Conservation (phyloP, 2,329 filamentous ascomycete genomes). For the Aspergillus carbonarius region DNA sequence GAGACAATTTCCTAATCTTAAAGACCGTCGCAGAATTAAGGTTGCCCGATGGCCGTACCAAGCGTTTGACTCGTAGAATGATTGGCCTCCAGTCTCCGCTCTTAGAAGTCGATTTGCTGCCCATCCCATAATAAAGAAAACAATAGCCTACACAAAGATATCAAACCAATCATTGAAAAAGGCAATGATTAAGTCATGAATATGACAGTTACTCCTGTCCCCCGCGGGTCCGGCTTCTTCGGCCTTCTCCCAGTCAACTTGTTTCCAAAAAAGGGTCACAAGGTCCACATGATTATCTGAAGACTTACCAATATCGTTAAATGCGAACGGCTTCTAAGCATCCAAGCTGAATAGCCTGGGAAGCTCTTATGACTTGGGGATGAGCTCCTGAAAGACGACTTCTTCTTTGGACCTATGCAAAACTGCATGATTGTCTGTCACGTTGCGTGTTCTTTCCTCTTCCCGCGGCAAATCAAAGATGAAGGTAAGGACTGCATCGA, state of each 20-base stretch:
- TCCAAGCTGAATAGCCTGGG: slow-evolving; percentile 17
- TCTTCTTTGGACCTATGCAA: slow-evolving; percentile 29
- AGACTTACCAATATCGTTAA: slow-evolving; percentile 17
- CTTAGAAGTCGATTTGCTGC: too few relatives aligned
- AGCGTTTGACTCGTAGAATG: too few relatives aligned
- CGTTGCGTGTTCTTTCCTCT: slow-evolving; percentile 36
- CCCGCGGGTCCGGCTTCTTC: slow-evolving; percentile 21
- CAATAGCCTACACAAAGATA: too few relatives aligned
- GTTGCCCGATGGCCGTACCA: not conserved
- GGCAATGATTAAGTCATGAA: not conserved
- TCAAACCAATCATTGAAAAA: too few relatives aligned
- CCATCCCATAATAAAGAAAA: too few relatives aligned
- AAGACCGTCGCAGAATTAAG: too few relatives aligned
- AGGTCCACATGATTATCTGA: slow-evolving; percentile 16
- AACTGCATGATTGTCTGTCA: slow-evolving; percentile 35
- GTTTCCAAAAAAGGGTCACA: slow-evolving; percentile 16
- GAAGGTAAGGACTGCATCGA: slow-evolving; percentile 26
- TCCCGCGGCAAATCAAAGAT: slow-evolving; percentile 25
- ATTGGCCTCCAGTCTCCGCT: too few relatives aligned
- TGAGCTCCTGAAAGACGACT: slow-evolving; percentile 28
- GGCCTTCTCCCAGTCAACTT: slow-evolving; percentile 18
- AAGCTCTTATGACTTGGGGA: slow-evolving; percentile 28
- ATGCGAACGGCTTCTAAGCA: slow-evolving; percentile 16
- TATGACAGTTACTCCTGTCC: slow-evolving; percentile 12
- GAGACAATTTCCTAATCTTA: too few relatives aligned